Evolutionary conservation across 1,139 yeast genomes (phyloP), one percentile per base, ranked within the genome.

Genomic region (Debaryomyces sp.): DNA sequence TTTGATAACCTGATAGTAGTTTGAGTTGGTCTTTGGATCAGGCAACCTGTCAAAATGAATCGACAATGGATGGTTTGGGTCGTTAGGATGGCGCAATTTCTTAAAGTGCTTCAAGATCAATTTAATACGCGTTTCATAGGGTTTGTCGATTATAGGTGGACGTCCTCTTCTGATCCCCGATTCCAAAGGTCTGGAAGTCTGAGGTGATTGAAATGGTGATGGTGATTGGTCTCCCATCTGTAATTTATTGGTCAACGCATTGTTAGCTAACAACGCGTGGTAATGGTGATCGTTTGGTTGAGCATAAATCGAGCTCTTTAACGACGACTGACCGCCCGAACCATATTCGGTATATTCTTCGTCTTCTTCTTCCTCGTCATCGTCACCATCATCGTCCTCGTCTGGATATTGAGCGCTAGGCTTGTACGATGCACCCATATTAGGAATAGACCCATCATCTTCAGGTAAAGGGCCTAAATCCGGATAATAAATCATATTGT

Each of bases 111-210:
- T 85, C 74, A 92, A 73, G 39, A 94, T 85, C 54, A 89, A 84
- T 66, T 92, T 92, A 64, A 92, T 91, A 54, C 97, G 78, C 58
- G 90, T 91, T 68, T 94, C 97, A 67, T 87, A 92, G 4, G 97
- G 97, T 59, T 88, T 85, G 66, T 92, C 98, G 49, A 92, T 95
- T 47, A 92, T 89, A 1, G 98, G 98, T 7, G 98, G 98, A 61
- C 97, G 82, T 38, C 97, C 97, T 61, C 98, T 78, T 66, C 89
- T 85, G 46, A 83, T 82, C 54, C 91, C 87, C 47, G 82, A 77
- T 53, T 83, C 88, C 21, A 54, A 50, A 21, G 56, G 52, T 22
- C 43, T 41, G 24, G 54, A 53, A 9, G 50, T 44, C 15, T 42
- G 51, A 33, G 44, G 52, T 1, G 51, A 24, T 24, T 43, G 50